Evolutionary conservation across 75 land plant genomes (phyloP), one percentile per base, ranked within the genome.

Genomic region (Adiantum capillusveneris): DNA sequence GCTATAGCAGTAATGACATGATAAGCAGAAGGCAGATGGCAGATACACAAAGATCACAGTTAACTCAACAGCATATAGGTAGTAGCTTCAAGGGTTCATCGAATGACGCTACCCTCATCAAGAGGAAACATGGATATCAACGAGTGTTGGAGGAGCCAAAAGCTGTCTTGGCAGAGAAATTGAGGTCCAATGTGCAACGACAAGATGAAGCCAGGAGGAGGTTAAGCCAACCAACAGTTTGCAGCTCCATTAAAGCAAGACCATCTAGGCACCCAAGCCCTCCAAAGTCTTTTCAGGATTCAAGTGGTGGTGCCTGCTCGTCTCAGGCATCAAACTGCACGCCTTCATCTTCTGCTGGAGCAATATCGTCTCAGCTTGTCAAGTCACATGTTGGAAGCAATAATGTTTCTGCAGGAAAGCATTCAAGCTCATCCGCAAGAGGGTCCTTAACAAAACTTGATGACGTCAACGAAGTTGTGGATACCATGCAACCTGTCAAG

Each of bases 181-280:
- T 34, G 3, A 34, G 9, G 37, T 9, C 37, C 37, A 5, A 9
- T 34, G 3, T 34, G 37, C 37, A 9, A 9, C 37, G 37, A 14
- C 50, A 46, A 46, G 13, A 46, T 3, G 50, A 46, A 46, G 14
- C 17, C 18, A 46, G 50, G 5, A 46, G 50, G 13, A 46, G 50
- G 22, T 14, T 46, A 21, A 46, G 6, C 50, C 50, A 46, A 17
- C 50, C 22, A 2, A 46, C 37, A 9, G 37, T 34, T 34, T 34
- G 37, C 9, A 34, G 37, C 37, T 3, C 37, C 9, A 3, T 34
- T 34, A 34, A 34, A 9, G 37, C 37, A 3, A 46, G 50, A 14
- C n/a, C n/a, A n/a, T n/a, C 22, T 6, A 46, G 50, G 50, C 50
- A 46, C 14, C 22, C 50, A 46, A 46, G 50, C 50, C 22, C 50